A percentile compares a stretch with the other conserved stretches of the same genome.
phyloP scores from a whole-genome alignment of 805 yeast species.

The Candida alai region DNA sequence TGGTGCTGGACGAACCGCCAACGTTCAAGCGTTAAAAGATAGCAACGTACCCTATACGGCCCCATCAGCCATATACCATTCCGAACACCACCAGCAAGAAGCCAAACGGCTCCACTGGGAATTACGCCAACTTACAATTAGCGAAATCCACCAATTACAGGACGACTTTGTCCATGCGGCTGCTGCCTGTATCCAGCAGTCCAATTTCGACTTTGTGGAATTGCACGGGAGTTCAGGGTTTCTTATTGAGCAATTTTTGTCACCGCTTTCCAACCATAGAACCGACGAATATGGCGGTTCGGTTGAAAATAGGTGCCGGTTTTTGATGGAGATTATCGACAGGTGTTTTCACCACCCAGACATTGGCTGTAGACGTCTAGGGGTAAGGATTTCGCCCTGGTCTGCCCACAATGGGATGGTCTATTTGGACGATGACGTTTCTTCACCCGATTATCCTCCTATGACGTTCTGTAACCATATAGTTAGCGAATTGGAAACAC shows the following conservation, averaged over 20 bases:
- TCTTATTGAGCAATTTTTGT: constrained; percentile 34
- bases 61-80: constrained; percentile 16
- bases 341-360: constrained; percentile 21
- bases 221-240: constrained; percentile 41
- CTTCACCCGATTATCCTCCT: constrained; percentile 16
- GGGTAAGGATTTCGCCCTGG: constrained; percentile 20
- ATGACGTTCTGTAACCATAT: constrained; percentile 20
- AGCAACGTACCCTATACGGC: constrained; percentile 15
- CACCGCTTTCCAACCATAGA: constrained; percentile 30
- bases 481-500: constrained; percentile 25
- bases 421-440: constrained; percentile 21
- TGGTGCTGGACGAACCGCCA: constrained; percentile 45
- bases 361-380: constrained; percentile 17
- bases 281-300: constrained; percentile 33
- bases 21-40: constrained; percentile 20
- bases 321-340: constrained; percentile 31
- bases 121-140: constrained; percentile 6
- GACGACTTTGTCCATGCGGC: constrained; percentile 13
- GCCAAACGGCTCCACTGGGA: constrained; percentile 7
- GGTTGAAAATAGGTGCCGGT: constrained; percentile 35
- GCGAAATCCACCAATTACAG: constrained; percentile 10
- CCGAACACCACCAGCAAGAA: constrained; percentile 10
- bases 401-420: constrained; percentile 26
- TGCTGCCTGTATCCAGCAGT: constrained; percentile 15
- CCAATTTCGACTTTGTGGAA: constrained; percentile 40